These are phyloP conservation scores for Ceratocystis eucalypticola DNA, from an alignment of 2,329 filamentous ascomycete species.

Conservation along the genomic window DNA sequence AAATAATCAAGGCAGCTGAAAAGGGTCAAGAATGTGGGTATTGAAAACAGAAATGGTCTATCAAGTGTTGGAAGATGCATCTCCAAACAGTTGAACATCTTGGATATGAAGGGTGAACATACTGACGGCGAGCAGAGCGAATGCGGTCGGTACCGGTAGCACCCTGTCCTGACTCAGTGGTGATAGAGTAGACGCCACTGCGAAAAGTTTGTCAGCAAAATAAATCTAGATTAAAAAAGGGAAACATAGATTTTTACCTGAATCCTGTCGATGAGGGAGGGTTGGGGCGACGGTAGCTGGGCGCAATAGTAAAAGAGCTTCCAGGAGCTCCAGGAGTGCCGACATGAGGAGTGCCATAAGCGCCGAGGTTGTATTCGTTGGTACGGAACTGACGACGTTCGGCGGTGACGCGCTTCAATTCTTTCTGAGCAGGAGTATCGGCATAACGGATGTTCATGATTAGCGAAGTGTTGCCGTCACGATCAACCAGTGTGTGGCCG, in stretches of 20 bases:
- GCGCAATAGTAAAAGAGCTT: constrained; percentile 25
- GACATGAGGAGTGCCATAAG: constrained; percentile 50
- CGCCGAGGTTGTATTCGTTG: constrained; percentile 78
- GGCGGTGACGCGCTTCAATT: constrained; percentile 89
- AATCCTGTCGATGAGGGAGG: constrained; percentile 21
- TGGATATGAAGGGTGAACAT: background rate
- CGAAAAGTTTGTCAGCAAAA: background rate
- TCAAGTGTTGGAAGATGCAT: constrained; percentile 22
- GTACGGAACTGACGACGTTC: constrained; percentile 91
- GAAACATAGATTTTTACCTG: background rate
- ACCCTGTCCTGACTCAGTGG: constrained; percentile 11
- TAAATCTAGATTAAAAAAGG: background rate
- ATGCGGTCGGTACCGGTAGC: background rate
- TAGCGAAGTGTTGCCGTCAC: constrained; percentile 40
- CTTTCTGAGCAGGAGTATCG: constrained; percentile 91
- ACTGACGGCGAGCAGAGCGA: constrained; percentile 13
- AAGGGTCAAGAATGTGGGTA: background rate
- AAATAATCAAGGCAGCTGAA: constrained; percentile 12
- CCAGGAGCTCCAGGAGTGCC: constrained; percentile 31
- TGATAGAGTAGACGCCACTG: constrained; percentile 9
- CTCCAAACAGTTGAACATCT: background rate
- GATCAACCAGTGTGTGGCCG: constrained; percentile 60
- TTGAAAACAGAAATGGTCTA: background rate
- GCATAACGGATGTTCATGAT: constrained; percentile 91
- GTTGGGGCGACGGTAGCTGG: constrained; percentile 25